Evolutionary conservation across 2,329 filamentous ascomycete species (phyloP), one percentile per base, ranked within the genome.

Genomic region (Colletotrichum phormii): DNA sequence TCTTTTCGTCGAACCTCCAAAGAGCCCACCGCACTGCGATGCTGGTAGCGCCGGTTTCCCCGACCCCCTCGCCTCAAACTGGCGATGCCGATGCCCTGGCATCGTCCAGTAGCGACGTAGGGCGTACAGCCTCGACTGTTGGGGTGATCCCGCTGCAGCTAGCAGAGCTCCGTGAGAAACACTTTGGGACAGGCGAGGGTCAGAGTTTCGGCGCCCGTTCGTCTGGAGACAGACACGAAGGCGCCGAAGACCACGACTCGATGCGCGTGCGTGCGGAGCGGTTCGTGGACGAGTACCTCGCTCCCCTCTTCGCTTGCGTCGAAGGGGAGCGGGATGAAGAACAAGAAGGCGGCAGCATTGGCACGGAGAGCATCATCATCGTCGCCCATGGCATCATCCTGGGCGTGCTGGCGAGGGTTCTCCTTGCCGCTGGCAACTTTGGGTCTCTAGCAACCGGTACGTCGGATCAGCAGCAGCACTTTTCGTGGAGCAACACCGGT

Each of bases 311-410:
- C 46, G 71, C 71, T 11, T 71, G 71, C 49, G 75, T 84, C 12
- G 75, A 81, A 12, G 75, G 79, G 0, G 72, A 75, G 2, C 62
- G 75, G 0, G 67, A 55, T 11, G 53, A 54, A 22, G 42, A 49
- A 18, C 42, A 49, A 22, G 7, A 49, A 18, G 18, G 18, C 8
- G 42, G 8, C 3, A 22, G 18, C 42, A n/a, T 8, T 1, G 31
- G 29, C 1, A 22, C 54, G 13, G 63, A 75, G 22, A 75, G 71
- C 31, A 84, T 95, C 13, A 91, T 90, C 1, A 83, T 97, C 15
- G 93, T 97, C 4, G 93, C 95, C 2, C 95, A 98, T 78, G 95
- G 95, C 18, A 92, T 97, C 73, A 90, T 97, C 53, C 87, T 98
- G 2, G 90, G 90, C 2, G 87, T 90, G 37, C 81, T 98, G 0